Conservation (phyloP, 2,329 filamentous ascomycete species). For the Penicillium sp. region DNA sequence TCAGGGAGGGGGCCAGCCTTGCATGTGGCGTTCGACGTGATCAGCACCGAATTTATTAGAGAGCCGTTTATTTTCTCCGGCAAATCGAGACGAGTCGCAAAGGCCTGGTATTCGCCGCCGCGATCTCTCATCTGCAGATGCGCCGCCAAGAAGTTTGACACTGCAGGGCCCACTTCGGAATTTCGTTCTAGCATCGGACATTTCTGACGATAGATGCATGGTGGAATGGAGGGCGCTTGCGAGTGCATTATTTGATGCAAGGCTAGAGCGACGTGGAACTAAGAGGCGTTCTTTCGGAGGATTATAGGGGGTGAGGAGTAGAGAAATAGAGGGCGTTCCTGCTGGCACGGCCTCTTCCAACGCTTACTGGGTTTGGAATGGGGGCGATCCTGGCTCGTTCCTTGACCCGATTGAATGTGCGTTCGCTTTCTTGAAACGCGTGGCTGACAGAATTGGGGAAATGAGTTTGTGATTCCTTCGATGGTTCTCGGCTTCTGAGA, state of each 20-base stretch:
- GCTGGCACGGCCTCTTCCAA: background rate
- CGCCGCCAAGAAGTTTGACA: background rate
- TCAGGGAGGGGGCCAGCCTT: background rate
- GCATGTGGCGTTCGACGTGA: slow-evolving; percentile 8
- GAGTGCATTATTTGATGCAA: background rate
- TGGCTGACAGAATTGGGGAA: slow-evolving; percentile 5
- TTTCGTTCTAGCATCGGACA: background rate
- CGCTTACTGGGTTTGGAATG: background rate
- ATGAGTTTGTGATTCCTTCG: slow-evolving; percentile 8
- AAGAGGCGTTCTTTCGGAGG: background rate
- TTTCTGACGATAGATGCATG: background rate
- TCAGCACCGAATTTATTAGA: background rate
- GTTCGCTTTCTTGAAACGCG: slow-evolving; percentile 12
- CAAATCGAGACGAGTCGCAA: background rate
- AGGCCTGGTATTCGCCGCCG: background rate
- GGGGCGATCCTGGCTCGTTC: background rate
- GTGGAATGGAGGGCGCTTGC: background rate
- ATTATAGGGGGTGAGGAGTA: background rate
- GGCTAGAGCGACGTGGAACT: background rate
- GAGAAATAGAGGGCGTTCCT: background rate
- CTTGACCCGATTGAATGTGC: background rate
- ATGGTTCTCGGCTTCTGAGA: background rate
- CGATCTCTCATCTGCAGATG: background rate
- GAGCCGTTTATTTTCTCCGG: background rate
- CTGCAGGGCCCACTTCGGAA: background rate